A percentile compares a stretch with the other conserved stretches of the same genome.
Evolutionary conservation across 192 early-diverging fungal species (phyloP).

Genomic region (Coemansia sp.): DNA sequence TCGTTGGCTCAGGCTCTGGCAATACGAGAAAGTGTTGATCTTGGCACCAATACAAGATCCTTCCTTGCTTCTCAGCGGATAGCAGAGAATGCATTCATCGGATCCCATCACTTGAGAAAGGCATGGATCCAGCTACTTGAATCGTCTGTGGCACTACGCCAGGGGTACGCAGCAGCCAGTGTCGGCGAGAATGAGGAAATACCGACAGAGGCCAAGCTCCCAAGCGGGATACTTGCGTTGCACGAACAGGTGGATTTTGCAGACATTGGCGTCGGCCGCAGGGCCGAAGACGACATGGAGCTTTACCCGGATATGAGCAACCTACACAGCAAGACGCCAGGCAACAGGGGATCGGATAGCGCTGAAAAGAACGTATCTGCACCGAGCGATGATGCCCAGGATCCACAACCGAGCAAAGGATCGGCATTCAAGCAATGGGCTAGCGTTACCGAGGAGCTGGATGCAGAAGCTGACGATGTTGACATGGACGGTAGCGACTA

Average conservation of each 20-base stretch:
- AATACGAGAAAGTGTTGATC: constrained; percentile 21
- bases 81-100: constrained; percentile 6
- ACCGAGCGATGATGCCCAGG: background rate
- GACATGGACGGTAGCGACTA: background rate
- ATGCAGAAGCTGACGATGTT: constrained; percentile 7
- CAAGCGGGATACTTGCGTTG: constrained; percentile 13
- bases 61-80: constrained; percentile 5
- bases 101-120: constrained; percentile 26
- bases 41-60: constrained; percentile 12
- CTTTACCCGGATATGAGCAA: constrained; percentile 8
- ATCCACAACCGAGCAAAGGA: background rate
- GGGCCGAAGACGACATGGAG: constrained; percentile 40
- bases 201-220: background rate
- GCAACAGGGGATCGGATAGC: background rate
- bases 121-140: constrained; percentile 44
- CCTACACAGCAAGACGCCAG: background rate
- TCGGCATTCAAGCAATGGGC: constrained; percentile 25
- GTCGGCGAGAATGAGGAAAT: background rate
- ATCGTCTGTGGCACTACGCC: constrained; percentile 30
- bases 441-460: constrained; percentile 27
- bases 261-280: constrained; percentile 42
- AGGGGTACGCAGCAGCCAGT: constrained; percentile 19
- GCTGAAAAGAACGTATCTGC: background rate
- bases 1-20: constrained; percentile 48
- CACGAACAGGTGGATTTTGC: constrained; percentile 39